Base-by-base conservation (phyloP, 805 yeast genomes). In the Wickerhamiella brachini region DNA sequence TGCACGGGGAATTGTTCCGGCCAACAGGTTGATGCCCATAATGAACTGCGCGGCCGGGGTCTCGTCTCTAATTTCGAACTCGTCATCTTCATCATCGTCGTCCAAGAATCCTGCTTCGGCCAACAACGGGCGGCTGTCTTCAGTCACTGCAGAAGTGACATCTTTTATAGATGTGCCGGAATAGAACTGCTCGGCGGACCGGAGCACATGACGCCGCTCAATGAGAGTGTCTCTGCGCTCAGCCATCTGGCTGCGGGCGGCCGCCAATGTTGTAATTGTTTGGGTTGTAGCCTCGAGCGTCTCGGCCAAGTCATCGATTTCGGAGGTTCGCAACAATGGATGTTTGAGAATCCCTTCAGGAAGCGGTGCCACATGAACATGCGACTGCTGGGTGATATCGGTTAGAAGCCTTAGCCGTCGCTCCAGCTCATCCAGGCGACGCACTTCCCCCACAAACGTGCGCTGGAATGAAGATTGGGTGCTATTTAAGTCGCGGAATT, bases 401-500 rank as follows among this genome's bases (percentile, higher is more conserved):
- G 51, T 49, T 13, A 58, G 48, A 12, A 23, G 48, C 20, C 84
- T 71, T 51, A 80, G 74, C 9, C 22, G 29, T n/a, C 47, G 47
- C 47, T 29, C 18, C 15, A 82, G 77, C 59, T 84, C 82, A 65
- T 89, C 97, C 51, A 87, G 72, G 49, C 78, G 76, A 59, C 96
- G 78, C 50, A 87, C 77, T 62, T 93, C 97, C 60, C 80, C 79
- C 52, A 90, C 95, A 67, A 83, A 93, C 0, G 89, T 74, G 57
- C 97, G 77, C 67, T 88, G 96, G 68, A 93, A 93, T 18, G 85
- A 77, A 57, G 80, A 80, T 42, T 85, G 81, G 51, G 78, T 78
- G 47, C 79, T 71, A 66, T 93, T 93, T 69, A 86, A 72, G 67
- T 93, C 98, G 53, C 95, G 73, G 64, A 93, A 85, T 62, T 93